A percentile compares a stretch with the other conserved stretches of the same genome.
phyloP scores from a whole-genome alignment of 805 yeast genomes.

The Hyphopichia homilentoma region DNA sequence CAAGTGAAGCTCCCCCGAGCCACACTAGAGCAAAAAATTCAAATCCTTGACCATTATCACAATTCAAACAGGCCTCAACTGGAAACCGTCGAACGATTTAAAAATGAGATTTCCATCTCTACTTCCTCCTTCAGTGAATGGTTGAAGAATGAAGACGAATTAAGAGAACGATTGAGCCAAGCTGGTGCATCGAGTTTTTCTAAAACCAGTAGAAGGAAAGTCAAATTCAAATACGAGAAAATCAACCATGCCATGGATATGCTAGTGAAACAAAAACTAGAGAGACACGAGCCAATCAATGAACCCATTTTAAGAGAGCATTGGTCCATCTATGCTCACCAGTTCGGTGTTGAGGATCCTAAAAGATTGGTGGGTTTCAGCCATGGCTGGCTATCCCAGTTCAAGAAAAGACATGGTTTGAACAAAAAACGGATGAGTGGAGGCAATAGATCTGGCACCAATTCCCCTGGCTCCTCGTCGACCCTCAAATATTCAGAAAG shows the following conservation, averaged over 20 bases:
- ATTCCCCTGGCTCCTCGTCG: no score
- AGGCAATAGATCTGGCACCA: neutral
- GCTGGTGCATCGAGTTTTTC: slow-evolving; percentile 25
- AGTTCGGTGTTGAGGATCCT: slow-evolving; percentile 58
- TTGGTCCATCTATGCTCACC: slow-evolving; percentile 54
- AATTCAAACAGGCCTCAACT: slow-evolving; percentile 49
- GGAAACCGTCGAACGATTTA: slow-evolving; percentile 53
- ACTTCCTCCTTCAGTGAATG: slow-evolving; percentile 60
- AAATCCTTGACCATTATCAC: slow-evolving; percentile 50
- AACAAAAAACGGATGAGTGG: slow-evolving; percentile 29
- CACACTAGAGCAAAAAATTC: slow-evolving; percentile 55
- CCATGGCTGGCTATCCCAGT: slow-evolving; percentile 63
- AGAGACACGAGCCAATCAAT: slow-evolving; percentile 43
- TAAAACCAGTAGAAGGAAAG: slow-evolving; percentile 40
- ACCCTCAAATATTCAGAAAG: no score
- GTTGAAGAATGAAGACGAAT: slow-evolving; percentile 51
- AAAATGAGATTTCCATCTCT: slow-evolving; percentile 49
- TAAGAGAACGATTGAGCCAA: slow-evolving; percentile 42
- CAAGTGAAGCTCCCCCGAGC: slow-evolving; percentile 42
- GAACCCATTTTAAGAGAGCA: slow-evolving; percentile 55
- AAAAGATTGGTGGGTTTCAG: slow-evolving; percentile 52
- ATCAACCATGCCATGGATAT: slow-evolving; percentile 59
- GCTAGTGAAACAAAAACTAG: slow-evolving; percentile 43
- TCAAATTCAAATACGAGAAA: slow-evolving; percentile 51
- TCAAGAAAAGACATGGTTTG: slow-evolving; percentile 55